Evolutionary conservation across 1,284 basidiomycete species (phyloP).

Genomic region (Coriolopsis trogii): DNA sequence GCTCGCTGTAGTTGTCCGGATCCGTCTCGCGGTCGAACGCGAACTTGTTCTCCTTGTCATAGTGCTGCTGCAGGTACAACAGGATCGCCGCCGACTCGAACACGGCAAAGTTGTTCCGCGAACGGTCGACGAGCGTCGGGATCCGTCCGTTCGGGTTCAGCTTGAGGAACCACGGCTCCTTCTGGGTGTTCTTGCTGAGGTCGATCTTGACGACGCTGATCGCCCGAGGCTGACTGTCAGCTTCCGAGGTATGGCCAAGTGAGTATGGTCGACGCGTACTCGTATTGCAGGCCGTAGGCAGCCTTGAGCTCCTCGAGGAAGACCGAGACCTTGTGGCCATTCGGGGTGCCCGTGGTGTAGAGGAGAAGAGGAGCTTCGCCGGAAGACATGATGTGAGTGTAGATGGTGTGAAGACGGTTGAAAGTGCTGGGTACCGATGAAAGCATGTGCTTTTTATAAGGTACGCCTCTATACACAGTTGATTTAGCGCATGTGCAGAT

Average conservation of each 20-base stretch:
- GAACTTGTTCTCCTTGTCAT: conserved; percentile 52
- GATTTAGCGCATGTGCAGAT: too few relatives aligned
- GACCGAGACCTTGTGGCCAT: conserved; percentile 54
- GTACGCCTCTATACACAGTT: background rate
- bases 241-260: background rate
- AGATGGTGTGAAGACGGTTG: background rate
- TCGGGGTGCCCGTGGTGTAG: conserved; percentile 69
- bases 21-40: conserved; percentile 44
- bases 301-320: conserved; percentile 37
- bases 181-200: conserved; percentile 49
- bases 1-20: conserved; percentile 51
- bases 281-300: conserved; percentile 33
- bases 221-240: conserved; percentile 5
- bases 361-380: conserved; percentile 54
- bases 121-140: conserved; percentile 49
- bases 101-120: conserved; percentile 48
- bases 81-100: conserved; percentile 61
- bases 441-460: background rate
- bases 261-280: conserved; percentile 22
- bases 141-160: conserved; percentile 68
- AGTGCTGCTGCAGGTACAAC: conserved; percentile 54
- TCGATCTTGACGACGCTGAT: conserved; percentile 41
- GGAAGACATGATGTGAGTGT: conserved; percentile 13
- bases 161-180: conserved; percentile 55
- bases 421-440: conserved; percentile 1